Conservation (phyloP, 441 rosid species). For the Omphalea diandra region DNA sequence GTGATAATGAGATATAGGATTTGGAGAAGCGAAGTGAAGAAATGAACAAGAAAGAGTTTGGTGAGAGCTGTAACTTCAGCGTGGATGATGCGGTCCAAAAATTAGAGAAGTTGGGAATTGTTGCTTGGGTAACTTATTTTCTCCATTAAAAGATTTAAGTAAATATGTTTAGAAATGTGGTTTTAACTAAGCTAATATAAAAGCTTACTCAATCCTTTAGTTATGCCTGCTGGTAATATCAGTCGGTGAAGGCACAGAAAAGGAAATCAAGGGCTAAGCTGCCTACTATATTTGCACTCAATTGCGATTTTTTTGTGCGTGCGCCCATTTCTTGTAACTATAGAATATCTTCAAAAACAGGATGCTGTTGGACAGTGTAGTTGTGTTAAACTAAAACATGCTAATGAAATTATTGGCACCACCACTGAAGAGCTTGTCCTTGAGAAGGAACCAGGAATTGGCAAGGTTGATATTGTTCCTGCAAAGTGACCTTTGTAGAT, state of each 20-base stretch:
- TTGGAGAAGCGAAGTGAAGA: constrained; percentile 86
- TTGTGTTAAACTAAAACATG: constrained; percentile 76
- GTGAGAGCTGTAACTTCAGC: constrained; percentile 80
- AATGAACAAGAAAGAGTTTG: constrained; percentile 77
- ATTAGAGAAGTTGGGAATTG: constrained; percentile 84
- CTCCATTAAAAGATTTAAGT: not conserved
- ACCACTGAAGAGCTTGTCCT: constrained; percentile 95
- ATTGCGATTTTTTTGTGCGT: not conserved
- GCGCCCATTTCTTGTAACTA: constrained; percentile 15
- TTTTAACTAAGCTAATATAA: not conserved
- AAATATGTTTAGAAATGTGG: not conserved
- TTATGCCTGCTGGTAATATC: not conserved
- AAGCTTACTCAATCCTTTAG: not conserved
- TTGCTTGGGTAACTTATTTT: constrained; percentile 50
- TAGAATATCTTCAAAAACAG: constrained; percentile 35
- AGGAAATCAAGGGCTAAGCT: not conserved
- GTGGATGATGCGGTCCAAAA: constrained; percentile 95
- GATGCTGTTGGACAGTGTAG: constrained; percentile 74
- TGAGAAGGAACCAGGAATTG: constrained; percentile 55
- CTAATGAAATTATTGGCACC: constrained; percentile 87
- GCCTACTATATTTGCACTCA: too few species aligned
- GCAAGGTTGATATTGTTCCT: constrained; percentile 22
- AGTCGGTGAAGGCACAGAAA: not conserved
- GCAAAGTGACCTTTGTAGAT: not conserved
- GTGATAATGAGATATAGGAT: constrained; percentile 47